A percentile compares a stretch with the other conserved stretches of the same genome.
Evolutionary conservation across 768 basidiomycete genomes (phyloP).

Genomic region (Leccinum incarnatum): DNA sequence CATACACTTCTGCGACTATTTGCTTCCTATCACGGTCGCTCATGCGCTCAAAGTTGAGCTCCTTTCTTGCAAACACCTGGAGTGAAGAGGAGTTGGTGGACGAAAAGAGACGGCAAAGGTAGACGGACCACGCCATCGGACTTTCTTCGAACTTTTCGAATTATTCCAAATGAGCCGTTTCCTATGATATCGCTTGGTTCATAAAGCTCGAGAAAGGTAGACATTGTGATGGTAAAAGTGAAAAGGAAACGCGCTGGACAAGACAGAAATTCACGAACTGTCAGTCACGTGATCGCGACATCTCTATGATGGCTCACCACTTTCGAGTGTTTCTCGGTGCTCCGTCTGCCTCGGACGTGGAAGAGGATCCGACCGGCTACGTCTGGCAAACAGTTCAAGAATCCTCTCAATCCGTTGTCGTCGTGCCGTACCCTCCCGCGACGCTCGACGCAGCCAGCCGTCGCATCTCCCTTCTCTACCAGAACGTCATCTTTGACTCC

Average conservation of each 20-base stretch:
- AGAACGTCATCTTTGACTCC: conserved; percentile 68
- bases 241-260: conserved; percentile 5
- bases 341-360: conserved; percentile 34
- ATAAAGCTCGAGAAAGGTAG: conserved; percentile 67
- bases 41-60: conserved; percentile 98
- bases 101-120: conserved; percentile 4
- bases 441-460: conserved; percentile 65
- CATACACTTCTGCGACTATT: conserved; percentile 97
- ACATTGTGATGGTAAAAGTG: conserved; percentile 18
- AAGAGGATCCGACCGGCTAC: conserved; percentile 35
- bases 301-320: conserved; percentile 30
- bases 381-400: conserved; percentile 42
- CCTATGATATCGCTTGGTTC: conserved; percentile 91
- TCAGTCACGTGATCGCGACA: conserved; percentile 30
- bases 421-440: conserved; percentile 40
- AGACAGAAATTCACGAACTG: conserved; percentile 19
- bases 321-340: conserved; percentile 57
- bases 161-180: conserved; percentile 97
- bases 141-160: conserved; percentile 88
- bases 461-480: conserved; percentile 68
- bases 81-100: background rate
- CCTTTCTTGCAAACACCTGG: conserved; percentile 86
- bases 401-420: background rate
- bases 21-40: conserved; percentile 93
- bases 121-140: conserved; percentile 73